phyloP scores from a whole-genome alignment of 2,329 filamentous ascomycete genomes.

The Apiospora marii region DNA sequence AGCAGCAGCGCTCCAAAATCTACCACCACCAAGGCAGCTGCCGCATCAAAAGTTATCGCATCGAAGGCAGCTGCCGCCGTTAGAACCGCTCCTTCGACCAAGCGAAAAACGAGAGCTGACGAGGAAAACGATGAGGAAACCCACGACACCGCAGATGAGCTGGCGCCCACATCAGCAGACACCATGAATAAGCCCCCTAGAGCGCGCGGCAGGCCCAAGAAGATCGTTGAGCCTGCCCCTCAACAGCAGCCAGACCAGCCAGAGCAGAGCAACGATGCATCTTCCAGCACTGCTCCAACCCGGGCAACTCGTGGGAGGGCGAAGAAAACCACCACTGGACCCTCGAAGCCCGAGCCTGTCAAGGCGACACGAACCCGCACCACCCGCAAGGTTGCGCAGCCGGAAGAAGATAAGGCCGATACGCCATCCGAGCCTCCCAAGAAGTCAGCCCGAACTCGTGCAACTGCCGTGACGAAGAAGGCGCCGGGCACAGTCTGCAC shows the following conservation, averaged over 20 bases:
- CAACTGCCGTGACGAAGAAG: slow-evolving; percentile 46
- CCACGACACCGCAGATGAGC: slow-evolving; percentile 38
- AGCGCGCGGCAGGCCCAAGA: slow-evolving; percentile 57
- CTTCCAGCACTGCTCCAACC: slow-evolving; percentile 35
- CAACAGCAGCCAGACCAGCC: slow-evolving; percentile 41
- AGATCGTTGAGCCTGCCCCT: slow-evolving; percentile 42
- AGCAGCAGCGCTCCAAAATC: slow-evolving; percentile 45
- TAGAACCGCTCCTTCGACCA: slow-evolving; percentile 39
- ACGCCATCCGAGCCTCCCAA: slow-evolving; percentile 43
- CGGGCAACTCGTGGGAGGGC: slow-evolving; percentile 54
- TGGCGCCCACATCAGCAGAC: slow-evolving; percentile 35
- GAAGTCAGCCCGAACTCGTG: slow-evolving; percentile 47
- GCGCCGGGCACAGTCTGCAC: slow-evolving; percentile 47
- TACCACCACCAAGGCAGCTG: slow-evolving; percentile 46
- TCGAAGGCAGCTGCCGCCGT: slow-evolving; percentile 27
- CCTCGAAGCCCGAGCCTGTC: slow-evolving; percentile 38
- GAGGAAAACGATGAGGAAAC: slow-evolving; percentile 60
- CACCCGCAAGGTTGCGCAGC: slow-evolving; percentile 39
- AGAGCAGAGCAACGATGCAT: slow-evolving; percentile 39
- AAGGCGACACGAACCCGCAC: slow-evolving; percentile 40
- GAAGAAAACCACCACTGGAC: slow-evolving; percentile 47
- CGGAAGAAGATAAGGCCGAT: slow-evolving; percentile 44
- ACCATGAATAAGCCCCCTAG: slow-evolving; percentile 46
- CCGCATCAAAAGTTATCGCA: slow-evolving; percentile 30
- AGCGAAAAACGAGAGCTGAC: slow-evolving; percentile 64